phyloP scores from a whole-genome alignment of 2,329 filamentous ascomycete species.

The Corinectria fuckeliana region DNA sequence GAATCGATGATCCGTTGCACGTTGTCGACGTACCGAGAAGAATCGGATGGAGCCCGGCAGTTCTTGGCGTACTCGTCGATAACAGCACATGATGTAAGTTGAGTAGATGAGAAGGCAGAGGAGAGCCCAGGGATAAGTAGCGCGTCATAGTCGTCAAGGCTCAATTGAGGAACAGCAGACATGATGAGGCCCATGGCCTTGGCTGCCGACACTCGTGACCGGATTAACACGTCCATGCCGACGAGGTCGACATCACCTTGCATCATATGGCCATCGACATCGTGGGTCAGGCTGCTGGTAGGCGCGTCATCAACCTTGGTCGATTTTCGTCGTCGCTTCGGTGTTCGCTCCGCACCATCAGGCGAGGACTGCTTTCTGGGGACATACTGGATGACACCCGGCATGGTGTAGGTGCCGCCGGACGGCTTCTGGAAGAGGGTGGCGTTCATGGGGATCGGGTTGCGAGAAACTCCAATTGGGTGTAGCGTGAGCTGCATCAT shows the following conservation, averaged over 20 bases:
- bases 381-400: conserved; percentile 52
- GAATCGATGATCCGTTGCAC: conserved; percentile 80
- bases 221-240: conserved; percentile 84
- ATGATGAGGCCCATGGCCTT: conserved; percentile 87
- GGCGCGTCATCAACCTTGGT: conserved; percentile 78
- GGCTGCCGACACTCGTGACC: conserved; percentile 87
- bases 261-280: conserved; percentile 98
- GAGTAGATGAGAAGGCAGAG: conserved; percentile 82
- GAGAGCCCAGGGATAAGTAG: conserved; percentile 70
- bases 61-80: conserved; percentile 86
- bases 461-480: conserved; percentile 88
- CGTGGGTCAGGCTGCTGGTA: conserved; percentile 75
- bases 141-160: conserved; percentile 68
- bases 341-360: conserved; percentile 65
- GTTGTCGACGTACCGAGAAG: conserved; percentile 62
- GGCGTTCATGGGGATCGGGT: conserved; percentile 91
- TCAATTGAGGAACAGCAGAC: conserved; percentile 71
- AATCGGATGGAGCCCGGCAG: conserved; percentile 50
- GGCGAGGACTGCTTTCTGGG: conserved; percentile 57
- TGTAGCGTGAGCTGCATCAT: conserved; percentile 85
- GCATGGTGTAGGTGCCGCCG: conserved; percentile 76
- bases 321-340: conserved; percentile 82
- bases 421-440: conserved; percentile 92
- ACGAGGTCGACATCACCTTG: conserved; percentile 96
- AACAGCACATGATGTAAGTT: conserved; percentile 81